Evolutionary conservation across 148 eudicot species (phyloP), one percentile per base, ranked within the genome.

Genomic region (Rhododendron kiyosumense): DNA sequence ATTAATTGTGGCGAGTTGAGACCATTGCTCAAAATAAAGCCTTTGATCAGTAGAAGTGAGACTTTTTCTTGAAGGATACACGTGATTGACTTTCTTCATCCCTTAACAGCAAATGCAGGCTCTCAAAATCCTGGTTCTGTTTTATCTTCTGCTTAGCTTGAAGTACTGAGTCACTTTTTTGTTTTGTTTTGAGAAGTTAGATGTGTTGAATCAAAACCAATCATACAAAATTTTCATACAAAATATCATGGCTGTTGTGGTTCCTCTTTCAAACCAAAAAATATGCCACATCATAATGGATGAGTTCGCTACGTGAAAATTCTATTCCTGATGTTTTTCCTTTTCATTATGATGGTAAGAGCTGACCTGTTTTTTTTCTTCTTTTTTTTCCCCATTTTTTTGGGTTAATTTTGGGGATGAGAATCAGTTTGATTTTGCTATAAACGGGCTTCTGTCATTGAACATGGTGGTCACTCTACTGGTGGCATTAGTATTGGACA

Each of bases 391-490:
- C 59, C 20, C 43, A 0, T 0, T 41, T 41, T 41, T 41, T 41
- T 41, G 5, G 5, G 45, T 41, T 41, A 41, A 41, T 41, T 41
- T 41, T 41, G 45, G 45, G 48, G 24, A 46, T 85, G 41, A 28
- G 24, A 81, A 63, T 63, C 96, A 97, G 99, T 86, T 97, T 78
- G 96, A 97, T 92, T 95, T 97, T 87, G 97, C 95, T 14, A 36
- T 93, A 34, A 97, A 97, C 38, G 99, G 93, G 26, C 94, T 97
- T 65, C 85, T 97, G 71, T 97, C 98, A 1, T 83, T 97, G 91
- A 97, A 88, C 91, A 92, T 95, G 98, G 96, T 97, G 88, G 96
- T 97, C 86, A 93, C 98, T 32, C 88, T 97, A 83, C 85, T 97
- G 88, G 90, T 97, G 84, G 99, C 99, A 41, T 86, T 97, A 65